Percentiles rank a stretch among this genome's conserved stretches.
Conservation (phyloP, 2,329 filamentous ascomycete species). For the Dactylonectria estremocensis region DNA sequence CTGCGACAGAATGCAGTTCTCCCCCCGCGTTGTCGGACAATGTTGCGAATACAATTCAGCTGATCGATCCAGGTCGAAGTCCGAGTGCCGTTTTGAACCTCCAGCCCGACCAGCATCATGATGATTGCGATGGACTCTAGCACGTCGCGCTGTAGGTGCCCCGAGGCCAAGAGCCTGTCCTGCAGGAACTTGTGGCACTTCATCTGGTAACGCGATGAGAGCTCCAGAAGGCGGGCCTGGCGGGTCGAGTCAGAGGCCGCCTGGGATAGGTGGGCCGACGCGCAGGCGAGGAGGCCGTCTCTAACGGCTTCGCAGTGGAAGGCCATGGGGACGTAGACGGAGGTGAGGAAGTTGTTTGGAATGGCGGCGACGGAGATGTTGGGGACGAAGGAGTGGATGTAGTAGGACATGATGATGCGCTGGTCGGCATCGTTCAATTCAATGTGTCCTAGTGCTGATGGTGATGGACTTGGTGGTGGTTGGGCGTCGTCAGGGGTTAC, state of each 20-base stretch:
- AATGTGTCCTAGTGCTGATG: background rate
- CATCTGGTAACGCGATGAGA: slow-evolving; percentile 1
- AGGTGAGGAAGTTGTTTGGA: slow-evolving; percentile 12
- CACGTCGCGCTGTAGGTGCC: background rate
- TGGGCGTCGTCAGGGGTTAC: background rate
- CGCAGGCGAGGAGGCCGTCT: slow-evolving; percentile 16
- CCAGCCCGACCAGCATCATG: slow-evolving; percentile 22
- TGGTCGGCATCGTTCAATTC: background rate
- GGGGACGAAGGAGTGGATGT: slow-evolving; percentile 21
- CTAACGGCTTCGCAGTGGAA: slow-evolving; percentile 22
- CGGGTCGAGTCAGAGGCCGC: background rate
- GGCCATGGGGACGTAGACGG: slow-evolving; percentile 28
- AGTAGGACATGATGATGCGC: slow-evolving; percentile 25
- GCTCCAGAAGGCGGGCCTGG: background rate
- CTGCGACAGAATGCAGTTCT: slow-evolving; percentile 1
- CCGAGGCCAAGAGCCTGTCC: background rate
- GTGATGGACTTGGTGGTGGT: background rate
- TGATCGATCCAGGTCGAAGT: slow-evolving; percentile 21
- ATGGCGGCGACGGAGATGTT: slow-evolving; percentile 8
- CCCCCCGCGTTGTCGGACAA: slow-evolving; percentile 9
- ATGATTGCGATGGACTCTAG: slow-evolving; percentile 15
- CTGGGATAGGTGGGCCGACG: slow-evolving; percentile 23
- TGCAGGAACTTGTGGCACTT: slow-evolving; percentile 10
- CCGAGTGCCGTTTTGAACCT: slow-evolving; percentile 19
- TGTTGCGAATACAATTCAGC: slow-evolving; percentile 16